These are phyloP conservation scores for Dalechampia spathulata DNA, from an alignment of 441 rosid genomes.

Conservation along the genomic window DNA sequence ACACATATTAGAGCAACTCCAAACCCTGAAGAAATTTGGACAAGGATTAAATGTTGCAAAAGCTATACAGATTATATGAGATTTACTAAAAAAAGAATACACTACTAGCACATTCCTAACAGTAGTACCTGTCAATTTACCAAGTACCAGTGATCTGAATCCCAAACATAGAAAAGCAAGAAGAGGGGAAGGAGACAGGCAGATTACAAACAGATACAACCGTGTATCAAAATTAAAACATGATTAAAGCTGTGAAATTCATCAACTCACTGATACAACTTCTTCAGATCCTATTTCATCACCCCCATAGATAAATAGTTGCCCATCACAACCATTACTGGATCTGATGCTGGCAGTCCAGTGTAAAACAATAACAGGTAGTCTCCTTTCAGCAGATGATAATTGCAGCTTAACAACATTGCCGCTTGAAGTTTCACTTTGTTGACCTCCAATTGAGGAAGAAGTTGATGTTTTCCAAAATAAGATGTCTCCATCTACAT, in stretches of 20 bases:
- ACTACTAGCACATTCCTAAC: background rate
- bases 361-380: slow-evolving; percentile 58
- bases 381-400: slow-evolving; percentile 50
- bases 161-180: background rate
- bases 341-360: slow-evolving; percentile 44
- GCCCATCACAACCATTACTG: slow-evolving; percentile 32
- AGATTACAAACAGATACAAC: slow-evolving; percentile 6
- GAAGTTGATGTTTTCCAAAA: slow-evolving; percentile 45
- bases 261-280: slow-evolving; percentile 44
- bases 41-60: background rate
- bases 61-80: background rate
- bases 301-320: slow-evolving; percentile 57
- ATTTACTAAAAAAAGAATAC: background rate
- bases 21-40: background rate
- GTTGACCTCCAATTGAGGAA: slow-evolving; percentile 24
- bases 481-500: slow-evolving; percentile 61
- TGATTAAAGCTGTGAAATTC: slow-evolving; percentile 4
- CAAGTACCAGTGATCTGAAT: background rate
- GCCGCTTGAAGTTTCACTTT: slow-evolving; percentile 23
- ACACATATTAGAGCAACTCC: slow-evolving; percentile 10
- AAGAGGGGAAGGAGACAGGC: background rate
- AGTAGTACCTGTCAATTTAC: background rate
- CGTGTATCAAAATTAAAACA: too few species aligned
- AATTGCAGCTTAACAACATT: slow-evolving; percentile 48
- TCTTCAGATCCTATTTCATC: slow-evolving; percentile 65